Conservation (phyloP, 768 basidiomycete species). For the Termitomyces sp. region DNA sequence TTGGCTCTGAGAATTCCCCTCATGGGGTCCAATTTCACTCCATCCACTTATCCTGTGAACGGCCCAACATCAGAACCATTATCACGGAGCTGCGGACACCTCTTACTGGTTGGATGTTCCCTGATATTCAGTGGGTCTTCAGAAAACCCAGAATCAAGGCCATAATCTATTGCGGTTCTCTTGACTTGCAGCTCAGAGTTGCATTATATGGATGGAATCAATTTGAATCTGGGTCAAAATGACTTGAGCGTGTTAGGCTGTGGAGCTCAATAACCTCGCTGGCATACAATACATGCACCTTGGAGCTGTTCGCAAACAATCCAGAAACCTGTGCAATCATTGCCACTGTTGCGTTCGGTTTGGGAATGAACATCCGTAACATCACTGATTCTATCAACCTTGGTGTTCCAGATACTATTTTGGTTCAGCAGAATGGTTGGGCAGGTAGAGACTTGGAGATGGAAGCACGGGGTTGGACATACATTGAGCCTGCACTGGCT, state of each 20-base stretch:
- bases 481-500: conserved; percentile 2
- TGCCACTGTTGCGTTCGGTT: conserved; percentile 7
- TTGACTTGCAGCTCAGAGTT: conserved; percentile 1
- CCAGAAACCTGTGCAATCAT: background rate
- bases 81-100: background rate
- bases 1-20: background rate
- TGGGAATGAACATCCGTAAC: conserved; percentile 9
- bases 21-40: background rate
- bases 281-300: conserved; percentile 2
- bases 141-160: background rate
- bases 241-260: too few relatives aligned
- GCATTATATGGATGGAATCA: conserved; percentile 6
- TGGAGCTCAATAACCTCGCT: conserved; percentile 9
- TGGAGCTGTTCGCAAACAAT: conserved; percentile 3
- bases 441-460: conserved; percentile 4
- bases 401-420: conserved; percentile 1
- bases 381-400: conserved; percentile 9
- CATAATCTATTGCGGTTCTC: conserved; percentile 3
- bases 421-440: conserved; percentile 9
- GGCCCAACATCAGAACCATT: conserved; percentile 1
- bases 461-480: conserved; percentile 5
- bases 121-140: conserved; percentile 4
- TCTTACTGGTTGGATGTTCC: conserved; percentile 1
- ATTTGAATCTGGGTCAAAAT: background rate
- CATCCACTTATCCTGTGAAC: background rate